phyloP scores from a whole-genome alignment of 164 flowering plant genomes.

The Vitis rupestris region DNA sequence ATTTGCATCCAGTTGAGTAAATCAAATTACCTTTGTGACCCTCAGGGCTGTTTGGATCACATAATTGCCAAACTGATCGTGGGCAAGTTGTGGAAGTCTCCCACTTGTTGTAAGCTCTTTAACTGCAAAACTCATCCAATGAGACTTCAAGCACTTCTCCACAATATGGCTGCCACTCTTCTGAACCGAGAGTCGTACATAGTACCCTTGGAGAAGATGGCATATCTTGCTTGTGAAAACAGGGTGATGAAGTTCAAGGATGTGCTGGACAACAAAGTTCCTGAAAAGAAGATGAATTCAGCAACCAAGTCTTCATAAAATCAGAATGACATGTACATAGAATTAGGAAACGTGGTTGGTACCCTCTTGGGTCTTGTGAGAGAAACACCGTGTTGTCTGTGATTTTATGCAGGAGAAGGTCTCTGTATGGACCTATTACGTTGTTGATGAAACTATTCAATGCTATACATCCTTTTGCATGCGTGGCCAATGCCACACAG shows the following conservation, averaged over 20 bases:
- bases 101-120: background rate
- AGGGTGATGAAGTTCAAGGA: conserved; percentile 3
- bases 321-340: background rate
- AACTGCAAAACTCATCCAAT: background rate
- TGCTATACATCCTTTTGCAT: background rate
- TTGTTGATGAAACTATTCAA: conserved; percentile 1
- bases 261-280: conserved; percentile 11
- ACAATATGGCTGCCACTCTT: conserved; percentile 14
- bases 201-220: background rate
- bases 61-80: conserved; percentile 13
- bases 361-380: background rate
- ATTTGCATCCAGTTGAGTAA: too few relatives aligned
- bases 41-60: conserved; percentile 17
- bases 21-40: background rate
- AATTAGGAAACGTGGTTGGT: background rate
- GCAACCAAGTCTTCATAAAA: background rate
- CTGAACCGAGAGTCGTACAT: background rate
- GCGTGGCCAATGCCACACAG: background rate
- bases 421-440: conserved; percentile 1
- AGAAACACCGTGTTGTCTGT: conserved; percentile 1
- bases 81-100: conserved; percentile 2
- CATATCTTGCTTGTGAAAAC: background rate
- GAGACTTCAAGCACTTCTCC: conserved; percentile 1
- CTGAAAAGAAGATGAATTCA: background rate
- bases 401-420: background rate